These are phyloP conservation scores for Leptodermis oblonga DNA, from an alignment of 257 asterid species.

Conservation along the genomic window DNA sequence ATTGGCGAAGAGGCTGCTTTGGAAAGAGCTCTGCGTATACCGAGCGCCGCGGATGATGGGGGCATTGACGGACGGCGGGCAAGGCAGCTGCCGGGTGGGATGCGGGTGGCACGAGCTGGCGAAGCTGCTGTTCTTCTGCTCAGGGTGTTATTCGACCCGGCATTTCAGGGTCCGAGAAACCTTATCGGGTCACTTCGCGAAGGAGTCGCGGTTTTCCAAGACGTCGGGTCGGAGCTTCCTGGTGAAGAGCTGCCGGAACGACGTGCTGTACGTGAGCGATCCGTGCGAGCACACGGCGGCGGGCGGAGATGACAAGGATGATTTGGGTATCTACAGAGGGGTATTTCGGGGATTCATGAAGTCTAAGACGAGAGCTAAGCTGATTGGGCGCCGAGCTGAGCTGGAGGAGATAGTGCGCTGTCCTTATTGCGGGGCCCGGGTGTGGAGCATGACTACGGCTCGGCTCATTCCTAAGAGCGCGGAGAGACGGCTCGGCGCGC, in stretches of 20 bases:
- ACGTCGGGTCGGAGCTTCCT: constrained; percentile 81
- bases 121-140: constrained; percentile 69
- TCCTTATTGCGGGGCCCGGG: constrained; percentile 71
- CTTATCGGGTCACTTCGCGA: constrained; percentile 53
- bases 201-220: constrained; percentile 68
- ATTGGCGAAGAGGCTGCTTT: constrained; percentile 55
- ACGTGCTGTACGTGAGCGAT: constrained; percentile 69
- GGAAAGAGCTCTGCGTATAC: constrained; percentile 66
- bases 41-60: constrained; percentile 59
- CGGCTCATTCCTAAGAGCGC: constrained; percentile 62
- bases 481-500: constrained; percentile 62
- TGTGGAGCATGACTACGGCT: constrained; percentile 91
- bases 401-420: constrained; percentile 54
- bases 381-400: constrained; percentile 46
- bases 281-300: constrained; percentile 77
- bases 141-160: constrained; percentile 61
- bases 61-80: constrained; percentile 34
- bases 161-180: constrained; percentile 34
- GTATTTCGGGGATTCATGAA: constrained; percentile 58
- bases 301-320: constrained; percentile 31
- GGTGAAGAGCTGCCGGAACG: constrained; percentile 50
- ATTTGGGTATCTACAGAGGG: constrained; percentile 70
- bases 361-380: constrained; percentile 62
- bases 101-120: constrained; percentile 84
- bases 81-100: constrained; percentile 30